Base-by-base conservation (phyloP, 495 filamentous ascomycete species). In the Cercophora scortea region DNA sequence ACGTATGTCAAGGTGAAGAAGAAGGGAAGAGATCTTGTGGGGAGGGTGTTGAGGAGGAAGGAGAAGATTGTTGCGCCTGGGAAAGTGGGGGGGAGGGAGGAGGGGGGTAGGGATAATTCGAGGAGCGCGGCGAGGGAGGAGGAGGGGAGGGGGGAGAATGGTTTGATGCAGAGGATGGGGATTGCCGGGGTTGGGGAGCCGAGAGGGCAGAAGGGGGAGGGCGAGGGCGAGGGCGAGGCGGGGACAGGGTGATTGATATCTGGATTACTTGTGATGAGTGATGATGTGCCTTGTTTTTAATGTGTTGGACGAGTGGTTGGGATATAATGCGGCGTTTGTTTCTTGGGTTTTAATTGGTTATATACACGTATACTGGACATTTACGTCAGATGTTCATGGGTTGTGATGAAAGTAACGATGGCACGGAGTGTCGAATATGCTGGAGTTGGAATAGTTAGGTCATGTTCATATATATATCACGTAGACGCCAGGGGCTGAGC, bases 1-100 rank as follows among this genome's bases (percentile, higher is more conserved):
- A 79, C 82, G 15, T 96, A 93, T 54, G 68, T 82, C 38, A 79
- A 76, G 60, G 69, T 80, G 1, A 80, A 81, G 52, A 75, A 72
- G 45, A 85, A 84, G 60, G 69, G 81, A 0, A 81, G 80, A 51
- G 65, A 72, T 4, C 56, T 71, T 0, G 63, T 74, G 46, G 65
- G 69, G 19, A 70, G 57, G 51, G 45, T 66, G 33, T 55, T 56
- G 17, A 55, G 61, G 35, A 53, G 63, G 49, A 61, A 63, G 49
- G 52, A 70, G 47, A 70, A 59, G 55, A 43, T 78, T 6, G 47
- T 78, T 8, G 62, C 71, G 45, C 73, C 73, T 2, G 72, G 78
- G 46, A 71, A 71, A 47, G 66, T 61, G 17, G 56, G 64, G 49
- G 63, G 63, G 49, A 64, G 74, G 34, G 71, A 75, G 51, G 74